Percentiles rank a stretch among this genome's conserved stretches.
phyloP scores from a whole-genome alignment of 352 stramenopile species.

The Globisporangium rhizosaccharum region DNA sequence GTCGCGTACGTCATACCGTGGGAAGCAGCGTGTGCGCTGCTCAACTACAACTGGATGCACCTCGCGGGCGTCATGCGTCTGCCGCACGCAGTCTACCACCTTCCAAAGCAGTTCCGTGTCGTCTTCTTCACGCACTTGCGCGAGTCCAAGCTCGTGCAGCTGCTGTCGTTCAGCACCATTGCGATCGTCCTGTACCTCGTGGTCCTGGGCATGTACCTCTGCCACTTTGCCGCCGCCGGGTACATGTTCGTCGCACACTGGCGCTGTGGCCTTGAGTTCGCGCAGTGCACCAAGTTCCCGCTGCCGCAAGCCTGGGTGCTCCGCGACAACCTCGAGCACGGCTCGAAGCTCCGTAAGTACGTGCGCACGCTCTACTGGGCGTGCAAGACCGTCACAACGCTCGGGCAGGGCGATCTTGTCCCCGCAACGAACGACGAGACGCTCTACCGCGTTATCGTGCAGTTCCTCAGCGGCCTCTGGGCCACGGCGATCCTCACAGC shows the following conservation, averaged over 20 bases:
- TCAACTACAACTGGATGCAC: constrained; percentile 44
- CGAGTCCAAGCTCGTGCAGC: constrained; percentile 17
- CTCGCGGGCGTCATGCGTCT: constrained; percentile 27
- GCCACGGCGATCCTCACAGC: constrained; percentile 62
- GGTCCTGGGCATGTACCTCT: constrained; percentile 43
- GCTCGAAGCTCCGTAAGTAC: constrained; percentile 40
- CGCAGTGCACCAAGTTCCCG: constrained; percentile 21
- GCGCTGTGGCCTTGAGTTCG: constrained; percentile 34
- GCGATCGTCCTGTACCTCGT: constrained; percentile 38
- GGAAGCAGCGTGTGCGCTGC: constrained; percentile 21
- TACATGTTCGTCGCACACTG: constrained; percentile 63
- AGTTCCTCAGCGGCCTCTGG: constrained; percentile 60
- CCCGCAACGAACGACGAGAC: constrained; percentile 52
- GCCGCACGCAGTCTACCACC: constrained; percentile 13
- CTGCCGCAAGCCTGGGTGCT: constrained; percentile 50
- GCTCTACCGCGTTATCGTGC: constrained; percentile 49
- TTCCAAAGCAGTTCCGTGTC: constrained; percentile 16
- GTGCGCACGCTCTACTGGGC: constrained; percentile 61
- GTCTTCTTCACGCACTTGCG: constrained; percentile 19
- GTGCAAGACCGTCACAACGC: constrained; percentile 63
- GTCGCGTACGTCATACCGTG: constrained; percentile 22
- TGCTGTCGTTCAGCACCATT: constrained; percentile 44
- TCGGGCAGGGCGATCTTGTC: constrained; percentile 64
- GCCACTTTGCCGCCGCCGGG: constrained; percentile 41
- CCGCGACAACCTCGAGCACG: constrained; percentile 47